A percentile compares a stretch with the other conserved stretches of the same genome.
Conservation (phyloP, 176 grass and related monocot species). For the Oryza punctata region DNA sequence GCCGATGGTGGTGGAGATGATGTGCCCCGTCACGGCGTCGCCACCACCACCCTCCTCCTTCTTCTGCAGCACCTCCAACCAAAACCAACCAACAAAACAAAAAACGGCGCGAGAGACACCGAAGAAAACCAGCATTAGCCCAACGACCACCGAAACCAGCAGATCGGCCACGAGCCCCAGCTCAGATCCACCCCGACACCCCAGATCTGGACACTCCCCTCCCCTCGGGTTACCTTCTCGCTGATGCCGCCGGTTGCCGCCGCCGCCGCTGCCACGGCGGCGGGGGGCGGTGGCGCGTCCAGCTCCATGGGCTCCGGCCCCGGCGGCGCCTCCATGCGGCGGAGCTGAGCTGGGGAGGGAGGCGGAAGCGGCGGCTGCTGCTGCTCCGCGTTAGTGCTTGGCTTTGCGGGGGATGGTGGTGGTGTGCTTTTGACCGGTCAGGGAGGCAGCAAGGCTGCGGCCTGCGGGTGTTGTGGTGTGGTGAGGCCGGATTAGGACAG, state of each 20-base stretch:
- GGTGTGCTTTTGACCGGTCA: constrained; percentile 53
- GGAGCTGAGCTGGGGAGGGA: neutral
- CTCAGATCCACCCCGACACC: constrained; percentile 13
- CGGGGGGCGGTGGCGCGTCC: constrained; percentile 29
- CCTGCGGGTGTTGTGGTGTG: neutral
- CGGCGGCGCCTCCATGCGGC: constrained; percentile 47
- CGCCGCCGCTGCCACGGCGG: neutral
- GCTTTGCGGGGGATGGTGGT: constrained; percentile 6
- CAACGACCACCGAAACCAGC: neutral
- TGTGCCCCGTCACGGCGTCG: constrained; percentile 83
- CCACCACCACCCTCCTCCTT: constrained; percentile 43
- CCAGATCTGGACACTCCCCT: constrained; percentile 37
- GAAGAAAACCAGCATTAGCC: constrained; percentile 42
- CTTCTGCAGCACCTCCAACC: constrained; percentile 7
- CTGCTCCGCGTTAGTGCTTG: neutral
- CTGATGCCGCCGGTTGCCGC: neutral
- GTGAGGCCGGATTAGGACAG: neutral
- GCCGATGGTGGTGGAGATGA: constrained; percentile 98
- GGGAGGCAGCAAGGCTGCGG: neutral
- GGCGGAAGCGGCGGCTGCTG: neutral
- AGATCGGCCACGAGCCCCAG: constrained; percentile 1
- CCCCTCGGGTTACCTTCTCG: constrained; percentile 38
- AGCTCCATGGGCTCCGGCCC: constrained; percentile 56
- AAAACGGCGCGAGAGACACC: neutral
- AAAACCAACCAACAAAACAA: neutral